Base-by-base conservation (phyloP, 2,329 filamentous ascomycete genomes). In the Aspergillus viridinutans region DNA sequence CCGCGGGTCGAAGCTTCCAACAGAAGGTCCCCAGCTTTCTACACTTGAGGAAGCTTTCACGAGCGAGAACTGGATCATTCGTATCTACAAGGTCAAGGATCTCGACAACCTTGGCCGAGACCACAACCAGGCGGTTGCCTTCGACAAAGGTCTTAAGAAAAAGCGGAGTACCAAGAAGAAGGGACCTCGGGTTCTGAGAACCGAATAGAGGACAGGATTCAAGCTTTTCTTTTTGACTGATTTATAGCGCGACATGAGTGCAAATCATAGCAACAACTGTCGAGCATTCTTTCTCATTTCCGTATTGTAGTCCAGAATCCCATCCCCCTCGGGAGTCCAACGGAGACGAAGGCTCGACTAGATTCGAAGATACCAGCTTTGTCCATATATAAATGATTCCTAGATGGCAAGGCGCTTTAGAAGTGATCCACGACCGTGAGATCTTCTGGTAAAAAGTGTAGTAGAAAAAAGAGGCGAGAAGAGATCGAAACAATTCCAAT, bases 41-140 rank as follows among this genome's bases (percentile, higher is more conserved):
- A 94, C 89, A 4, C 78, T 99, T 49, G 94, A 99, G 74, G 94
- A 99, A 79, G 94, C 94, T 9, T 99, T 96, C 75, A 99, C 95
- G 55, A 96, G 91, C 70, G 94, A 99, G 82, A 99, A 99, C 83
- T 99, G 94, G 94, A 99, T 99, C 75, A 97, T 99, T 73, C 85
- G 94, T 63, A 97, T 99, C 71, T 99, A 97, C 84, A 99, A 99
- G 83, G 94, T 99, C 79, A 99, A 99, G 81, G 92, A 96, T 69
- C 86, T 97, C 58, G 94, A 99, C 80, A 97, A 97, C 74, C 82
- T 99, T 64, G 93, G 92, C 55, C 86, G 94, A 73, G 91, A 96
- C 68, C 93, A 97, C 72, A 84, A 84, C 62, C 83, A 78, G 64
- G 85, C 83, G 1, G 77, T 79, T 52, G 75, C 78, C 47, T 79